Evolutionary conservation across 2,329 filamentous ascomycete genomes (phyloP), one percentile per base, ranked within the genome.

Genomic region (Lomentospora prolificans): DNA sequence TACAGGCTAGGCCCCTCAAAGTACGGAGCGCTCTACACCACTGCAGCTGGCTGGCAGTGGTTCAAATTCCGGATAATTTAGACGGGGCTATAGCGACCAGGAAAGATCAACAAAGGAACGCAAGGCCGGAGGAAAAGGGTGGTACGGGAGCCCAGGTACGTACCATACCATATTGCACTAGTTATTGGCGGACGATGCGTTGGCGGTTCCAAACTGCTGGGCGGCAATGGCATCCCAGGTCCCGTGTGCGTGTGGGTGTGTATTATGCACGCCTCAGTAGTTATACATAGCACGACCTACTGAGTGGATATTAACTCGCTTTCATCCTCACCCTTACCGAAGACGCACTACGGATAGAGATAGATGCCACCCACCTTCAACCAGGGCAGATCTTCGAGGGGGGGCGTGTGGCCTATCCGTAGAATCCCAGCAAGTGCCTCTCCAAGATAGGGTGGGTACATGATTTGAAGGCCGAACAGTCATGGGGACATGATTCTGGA

Each of bases 1-100:
- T 46, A 39, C 33, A n/a, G n/a, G n/a, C n/a, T n/a, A n/a, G n/a
- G n/a, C n/a, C n/a, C n/a, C n/a, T n/a, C n/a, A n/a, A n/a, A n/a
- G n/a, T n/a, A n/a, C n/a, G n/a, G n/a, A n/a, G n/a, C n/a, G n/a
- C n/a, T n/a, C n/a, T n/a, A 46, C 41, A 17, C 41, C 41, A 46
- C 19, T 17, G 41, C 19, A 19, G 19, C 19, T 12, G 41, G 19
- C 41, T 8, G 41, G 41, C 14, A 22, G 41, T 46, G 41, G 14
- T 46, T 46, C 41, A 46, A 50, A 50, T 55, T 50, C 53, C 53
- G 53, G 53, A 55, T 55, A 55, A 55, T 55, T 30, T 55, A 36
- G 53, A 46, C 44, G 53, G 36, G 53, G 41, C 53, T 55, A 55
- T 55, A 55, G 17, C 36, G 53, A 55, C 39, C 39, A 55, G 53